phyloP scores from a whole-genome alignment of 306 rosid genomes.

The Mucuna pruriens region DNA sequence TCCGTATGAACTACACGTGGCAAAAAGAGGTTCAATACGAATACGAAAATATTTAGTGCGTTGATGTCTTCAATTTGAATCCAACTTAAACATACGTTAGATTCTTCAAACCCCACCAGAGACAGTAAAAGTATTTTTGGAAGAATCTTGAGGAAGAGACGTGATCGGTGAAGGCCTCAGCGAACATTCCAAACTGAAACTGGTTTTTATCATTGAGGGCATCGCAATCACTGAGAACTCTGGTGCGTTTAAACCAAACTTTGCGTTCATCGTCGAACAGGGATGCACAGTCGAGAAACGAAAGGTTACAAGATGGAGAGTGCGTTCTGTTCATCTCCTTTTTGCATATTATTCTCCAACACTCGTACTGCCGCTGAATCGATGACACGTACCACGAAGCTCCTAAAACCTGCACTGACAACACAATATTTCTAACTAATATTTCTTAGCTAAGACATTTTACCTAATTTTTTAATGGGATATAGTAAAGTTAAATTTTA shows the following conservation, averaged over 20 bases:
- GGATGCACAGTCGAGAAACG: constrained; percentile 65
- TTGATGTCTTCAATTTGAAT: not conserved
- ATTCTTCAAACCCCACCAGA: constrained; percentile 93
- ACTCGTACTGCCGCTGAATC: constrained; percentile 70
- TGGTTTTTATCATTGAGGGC: constrained; percentile 51
- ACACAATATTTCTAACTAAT: constrained; percentile 40
- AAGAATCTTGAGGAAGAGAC: constrained; percentile 63
- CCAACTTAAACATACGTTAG: constrained; percentile 52
- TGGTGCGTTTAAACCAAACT: constrained; percentile 59
- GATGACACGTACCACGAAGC: constrained; percentile 87
- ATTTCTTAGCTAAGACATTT: no score
- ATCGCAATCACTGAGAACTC: constrained; percentile 60
- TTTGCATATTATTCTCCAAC: constrained; percentile 68
- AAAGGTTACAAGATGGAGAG: constrained; percentile 70
- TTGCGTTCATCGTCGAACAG: constrained; percentile 41
- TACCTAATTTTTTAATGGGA: no score
- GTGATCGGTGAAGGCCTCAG: constrained; percentile 72
- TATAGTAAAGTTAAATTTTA: no score
- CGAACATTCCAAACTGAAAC: constrained; percentile 80
- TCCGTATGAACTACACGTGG: constrained; percentile 77
- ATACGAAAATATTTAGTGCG: not conserved
- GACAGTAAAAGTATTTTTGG: constrained; percentile 85
- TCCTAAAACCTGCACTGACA: constrained; percentile 84
- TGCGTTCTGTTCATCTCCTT: constrained; percentile 66
- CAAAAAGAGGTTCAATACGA: not conserved